phyloP scores from a whole-genome alignment of 75 land plant genomes.

The Adiantum capillusveneris region DNA sequence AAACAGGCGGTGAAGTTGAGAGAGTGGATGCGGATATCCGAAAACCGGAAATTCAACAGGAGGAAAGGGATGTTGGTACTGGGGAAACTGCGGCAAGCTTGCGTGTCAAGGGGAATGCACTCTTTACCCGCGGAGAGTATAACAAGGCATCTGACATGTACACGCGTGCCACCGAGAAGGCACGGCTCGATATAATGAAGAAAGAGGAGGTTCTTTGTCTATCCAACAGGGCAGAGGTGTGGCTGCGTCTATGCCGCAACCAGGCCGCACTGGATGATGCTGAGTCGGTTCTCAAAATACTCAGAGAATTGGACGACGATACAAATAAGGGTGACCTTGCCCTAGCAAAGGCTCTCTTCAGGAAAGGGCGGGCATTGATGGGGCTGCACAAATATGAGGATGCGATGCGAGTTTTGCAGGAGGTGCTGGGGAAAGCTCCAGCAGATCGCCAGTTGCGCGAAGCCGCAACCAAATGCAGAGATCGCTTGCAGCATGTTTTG shows the following conservation, averaged over 20 bases:
- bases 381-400: constrained; percentile 12
- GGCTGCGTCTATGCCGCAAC: constrained; percentile 9
- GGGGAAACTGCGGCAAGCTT: constrained; percentile 3
- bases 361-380: not conserved
- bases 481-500: not conserved
- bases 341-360: not conserved
- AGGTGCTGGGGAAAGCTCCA: constrained; percentile 4
- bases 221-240: constrained; percentile 9
- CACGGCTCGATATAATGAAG: not conserved
- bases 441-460: not conserved
- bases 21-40: no score
- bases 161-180: constrained; percentile 10
- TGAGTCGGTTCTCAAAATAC: constrained; percentile 5
- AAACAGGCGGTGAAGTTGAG: no score
- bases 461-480: not conserved
- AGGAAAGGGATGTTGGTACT: no score
- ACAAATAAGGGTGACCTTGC: not conserved
- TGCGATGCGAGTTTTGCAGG: constrained; percentile 12
- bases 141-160: constrained; percentile 13
- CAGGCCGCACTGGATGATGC: constrained; percentile 18
- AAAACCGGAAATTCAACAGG: no score
- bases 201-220: constrained; percentile 6
- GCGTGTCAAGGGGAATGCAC: constrained; percentile 15
- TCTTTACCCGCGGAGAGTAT: constrained; percentile 14
- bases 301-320: not conserved